Base-by-base conservation (phyloP, 2,329 filamentous ascomycete species). In the Monosporascus sp. region DNA sequence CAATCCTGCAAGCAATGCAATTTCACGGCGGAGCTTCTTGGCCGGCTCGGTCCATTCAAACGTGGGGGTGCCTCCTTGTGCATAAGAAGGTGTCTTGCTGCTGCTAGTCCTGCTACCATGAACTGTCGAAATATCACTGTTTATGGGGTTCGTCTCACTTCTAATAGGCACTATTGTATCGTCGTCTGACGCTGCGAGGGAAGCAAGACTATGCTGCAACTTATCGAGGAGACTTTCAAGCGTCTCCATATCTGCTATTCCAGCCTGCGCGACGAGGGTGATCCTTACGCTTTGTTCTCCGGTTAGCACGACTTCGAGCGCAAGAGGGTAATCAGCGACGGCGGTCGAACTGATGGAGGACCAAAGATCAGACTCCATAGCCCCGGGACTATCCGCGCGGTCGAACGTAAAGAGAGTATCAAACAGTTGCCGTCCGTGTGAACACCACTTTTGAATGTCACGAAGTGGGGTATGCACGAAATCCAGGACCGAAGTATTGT, bases 391-490 rank as follows among this genome's bases (percentile, higher is more conserved):
- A 0, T 69, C 61, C 8, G 81, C 73, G 37, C 79, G 76, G 62
- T 95, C 88, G 65, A 93, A 96, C 0, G 90, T 87, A 60, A 97
- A 95, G 1, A 97, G 73, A 0, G 79, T 86, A 54, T 96, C 87
- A 64, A 97, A 96, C 2, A 93, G 70, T 0, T 81, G 75, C 43
- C 80, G 72, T 3, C 78, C 78, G 5, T 75, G 73, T 0, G 80
- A 77, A 59, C 83, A 85, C 86, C 89, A 95, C 67, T 90, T 95
- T 62, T 88, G 85, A 36, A 97, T 86, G 46, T 89, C 82, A 22
- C 90, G 81, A 9, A 97, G 75, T 0, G 92, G 79, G 0, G 89
- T 89, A 60, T 93, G 87, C 57, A 95, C 90, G 59, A 87, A 93
- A 0, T 85, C 77, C 20, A 94, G 74, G 11, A 82, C 78, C 0